Base-by-base conservation (phyloP, 1,284 basidiomycete species). In the Moniliella sp. region DNA sequence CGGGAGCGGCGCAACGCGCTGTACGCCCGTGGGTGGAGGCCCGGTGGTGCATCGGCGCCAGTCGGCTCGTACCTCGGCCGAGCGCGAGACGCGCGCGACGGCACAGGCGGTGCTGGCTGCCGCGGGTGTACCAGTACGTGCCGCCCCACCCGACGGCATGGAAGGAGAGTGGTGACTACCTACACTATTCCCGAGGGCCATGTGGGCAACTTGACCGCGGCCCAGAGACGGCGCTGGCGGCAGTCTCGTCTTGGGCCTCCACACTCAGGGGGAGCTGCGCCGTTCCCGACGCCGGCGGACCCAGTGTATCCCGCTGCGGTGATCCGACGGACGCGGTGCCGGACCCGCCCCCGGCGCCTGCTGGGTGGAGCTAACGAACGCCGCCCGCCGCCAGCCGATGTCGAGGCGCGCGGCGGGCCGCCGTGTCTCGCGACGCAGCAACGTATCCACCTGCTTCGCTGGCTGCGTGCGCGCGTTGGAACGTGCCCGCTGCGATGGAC, bases 381-480 rank as follows among this genome's bases (percentile, higher is more conserved):
- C n/a, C 13, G 3, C 2, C 11, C 4, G 15, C 28, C 5, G 13
- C 4, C 13, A 16, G 17, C 17, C 13, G 12, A 8, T 5, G 8
- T 11, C 7, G 5, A 15, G 28, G 16, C 12, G 30, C 23, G 13
- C 9, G 19, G 10, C 16, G 16, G 5, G 16, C 4, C 17, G 5
- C 18, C 4, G 29, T 14, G 7, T 14, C 4, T 12, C 25, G 28
- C 15, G 16, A 14, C 30, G 7, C 15, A 23, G 12, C 18, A 31
- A 14, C 9, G 11, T 14, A 13, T 31, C n/a, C 17, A 18, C 16
- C 30, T 31, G 19, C 21, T 31, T 7, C 45, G 55, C 18, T 58
- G 51, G 37, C 42, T 58, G 8, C 43, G 55, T 2, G 55, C 55
- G 1, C 41, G 55, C 4, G 35, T 25, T 58, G 51, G 40, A 42